Conservation (phyloP, 768 basidiomycete genomes). For the Tephrocybe sp. region DNA sequence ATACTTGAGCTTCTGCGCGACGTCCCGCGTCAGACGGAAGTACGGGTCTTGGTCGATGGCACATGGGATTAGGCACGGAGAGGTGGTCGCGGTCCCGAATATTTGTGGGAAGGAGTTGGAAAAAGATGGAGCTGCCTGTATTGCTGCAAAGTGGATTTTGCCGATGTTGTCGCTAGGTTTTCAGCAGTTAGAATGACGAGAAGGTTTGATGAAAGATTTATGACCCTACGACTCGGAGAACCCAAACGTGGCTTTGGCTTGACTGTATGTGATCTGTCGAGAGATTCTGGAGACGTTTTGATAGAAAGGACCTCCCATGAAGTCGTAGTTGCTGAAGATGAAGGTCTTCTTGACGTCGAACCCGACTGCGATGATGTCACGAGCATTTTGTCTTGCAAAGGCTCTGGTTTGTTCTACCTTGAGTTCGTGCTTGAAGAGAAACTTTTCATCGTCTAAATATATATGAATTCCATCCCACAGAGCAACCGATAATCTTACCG, state of each 20-base stretch:
- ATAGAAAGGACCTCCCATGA: constrained; percentile 92
- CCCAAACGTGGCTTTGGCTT: constrained; percentile 94
- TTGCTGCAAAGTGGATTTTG: constrained; percentile 93
- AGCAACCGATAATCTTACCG: constrained; percentile 42
- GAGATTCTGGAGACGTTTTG: constrained; percentile 92
- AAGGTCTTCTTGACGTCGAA: constrained; percentile 92
- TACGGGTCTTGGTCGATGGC: constrained; percentile 98
- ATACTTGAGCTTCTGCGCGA: constrained; percentile 91
- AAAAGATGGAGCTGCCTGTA: constrained; percentile 96
- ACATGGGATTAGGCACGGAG: constrained; percentile 95
- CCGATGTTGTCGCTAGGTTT: constrained; percentile 91
- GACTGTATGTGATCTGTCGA: constrained; percentile 88
- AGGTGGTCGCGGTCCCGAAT: constrained; percentile 77
- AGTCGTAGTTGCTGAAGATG: constrained; percentile 93
- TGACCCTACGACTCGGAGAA: constrained; percentile 91
- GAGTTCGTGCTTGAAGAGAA: constrained; percentile 94
- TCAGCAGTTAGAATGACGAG: neutral
- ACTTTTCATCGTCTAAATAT: constrained; percentile 91
- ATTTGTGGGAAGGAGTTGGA: constrained; percentile 99
- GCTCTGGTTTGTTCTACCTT: constrained; percentile 84
- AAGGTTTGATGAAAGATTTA: neutral
- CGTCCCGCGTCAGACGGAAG: constrained; percentile 97
- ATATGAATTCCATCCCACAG: neutral
- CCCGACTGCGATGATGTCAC: constrained; percentile 95
- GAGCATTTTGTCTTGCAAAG: constrained; percentile 86